Percentiles rank a stretch among this genome's conserved stretches.
phyloP scores from a whole-genome alignment of 2,329 filamentous ascomycete species.

The Tetracladium maxilliforme region DNA sequence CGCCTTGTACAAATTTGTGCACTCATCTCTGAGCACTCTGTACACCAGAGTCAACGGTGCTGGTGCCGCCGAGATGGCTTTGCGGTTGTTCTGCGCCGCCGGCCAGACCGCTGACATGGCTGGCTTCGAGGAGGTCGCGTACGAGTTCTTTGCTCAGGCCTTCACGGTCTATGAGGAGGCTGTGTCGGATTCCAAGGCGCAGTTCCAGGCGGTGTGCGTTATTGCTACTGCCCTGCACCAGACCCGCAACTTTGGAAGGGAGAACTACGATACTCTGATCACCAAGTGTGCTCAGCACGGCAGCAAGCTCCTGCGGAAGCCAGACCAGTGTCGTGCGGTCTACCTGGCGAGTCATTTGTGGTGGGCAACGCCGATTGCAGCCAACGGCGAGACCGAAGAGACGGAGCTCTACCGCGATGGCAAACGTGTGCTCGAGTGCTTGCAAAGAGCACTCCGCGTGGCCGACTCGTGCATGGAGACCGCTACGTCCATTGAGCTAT shows the following conservation, averaged over 20 bases:
- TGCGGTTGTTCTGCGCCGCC: slow-evolving; percentile 81
- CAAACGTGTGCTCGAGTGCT: slow-evolving; percentile 89
- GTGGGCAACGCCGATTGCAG: slow-evolving; percentile 83
- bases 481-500: slow-evolving; percentile 89
- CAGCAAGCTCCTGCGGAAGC: slow-evolving; percentile 93
- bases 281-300: slow-evolving; percentile 95
- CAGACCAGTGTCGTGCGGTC: slow-evolving; percentile 91
- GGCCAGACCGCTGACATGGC: slow-evolving; percentile 87
- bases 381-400: slow-evolving; percentile 66
- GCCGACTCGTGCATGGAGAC: slow-evolving; percentile 99
- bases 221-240: slow-evolving; percentile 82
- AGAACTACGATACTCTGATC: slow-evolving; percentile 97
- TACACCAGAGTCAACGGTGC: slow-evolving; percentile 77
- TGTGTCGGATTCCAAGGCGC: slow-evolving; percentile 86
- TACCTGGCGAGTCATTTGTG: slow-evolving; percentile 94
- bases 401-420: slow-evolving; percentile 93
- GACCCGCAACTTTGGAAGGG: slow-evolving; percentile 80
- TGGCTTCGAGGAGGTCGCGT: slow-evolving; percentile 87
- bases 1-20: slow-evolving; percentile 88
- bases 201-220: slow-evolving; percentile 95
- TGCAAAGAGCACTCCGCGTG: slow-evolving; percentile 87
- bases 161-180: slow-evolving; percentile 97
- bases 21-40: slow-evolving; percentile 71
- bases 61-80: slow-evolving; percentile 71
- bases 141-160: slow-evolving; percentile 96